Evolutionary conservation across 179 eudicot genomes (phyloP).

Genomic region (Heliamphora pulchella): DNA sequence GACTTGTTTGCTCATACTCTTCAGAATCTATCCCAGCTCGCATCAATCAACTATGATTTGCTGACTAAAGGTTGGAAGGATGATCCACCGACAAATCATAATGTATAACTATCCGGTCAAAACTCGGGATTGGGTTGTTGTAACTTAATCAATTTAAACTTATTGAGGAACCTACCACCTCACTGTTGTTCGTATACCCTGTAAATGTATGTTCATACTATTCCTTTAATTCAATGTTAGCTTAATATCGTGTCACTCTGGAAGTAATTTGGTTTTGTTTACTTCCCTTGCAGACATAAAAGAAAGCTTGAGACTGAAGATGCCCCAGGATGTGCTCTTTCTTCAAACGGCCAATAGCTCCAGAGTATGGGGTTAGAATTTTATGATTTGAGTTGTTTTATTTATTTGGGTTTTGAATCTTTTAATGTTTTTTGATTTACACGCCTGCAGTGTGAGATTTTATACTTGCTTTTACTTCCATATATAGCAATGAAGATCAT

Average conservation of each 20-base stretch:
- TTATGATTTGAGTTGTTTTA: slow-evolving; percentile 4
- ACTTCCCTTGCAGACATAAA: slow-evolving; percentile 4
- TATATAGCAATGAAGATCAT: not conserved
- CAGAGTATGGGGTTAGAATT: slow-evolving; percentile 12
- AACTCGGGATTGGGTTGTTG: not conserved
- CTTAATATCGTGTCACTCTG: not conserved
- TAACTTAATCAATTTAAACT: slow-evolving; percentile 3
- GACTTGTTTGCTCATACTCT: slow-evolving; percentile 7
- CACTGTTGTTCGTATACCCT: slow-evolving; percentile 33
- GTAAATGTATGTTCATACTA: slow-evolving; percentile 44
- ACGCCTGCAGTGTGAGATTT: not conserved
- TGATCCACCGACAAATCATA: slow-evolving; percentile 53
- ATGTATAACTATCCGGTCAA: slow-evolving; percentile 24
- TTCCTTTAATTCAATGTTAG: not conserved
- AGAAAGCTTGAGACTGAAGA: slow-evolving; percentile 14
- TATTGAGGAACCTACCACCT: slow-evolving; percentile 12
- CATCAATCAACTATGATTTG: slow-evolving; percentile 84
- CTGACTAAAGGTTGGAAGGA: slow-evolving; percentile 88
- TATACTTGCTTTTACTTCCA: not conserved
- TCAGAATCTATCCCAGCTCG: slow-evolving; percentile 96
- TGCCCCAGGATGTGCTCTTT: slow-evolving; percentile 2
- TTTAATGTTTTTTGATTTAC: not conserved
- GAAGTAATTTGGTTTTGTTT: slow-evolving; percentile 2
- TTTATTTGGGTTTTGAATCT: not conserved
- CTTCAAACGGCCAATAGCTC: not conserved